These are phyloP conservation scores for Apium graveolens DNA, from an alignment of 129 eudicot species.

Conservation along the genomic window DNA sequence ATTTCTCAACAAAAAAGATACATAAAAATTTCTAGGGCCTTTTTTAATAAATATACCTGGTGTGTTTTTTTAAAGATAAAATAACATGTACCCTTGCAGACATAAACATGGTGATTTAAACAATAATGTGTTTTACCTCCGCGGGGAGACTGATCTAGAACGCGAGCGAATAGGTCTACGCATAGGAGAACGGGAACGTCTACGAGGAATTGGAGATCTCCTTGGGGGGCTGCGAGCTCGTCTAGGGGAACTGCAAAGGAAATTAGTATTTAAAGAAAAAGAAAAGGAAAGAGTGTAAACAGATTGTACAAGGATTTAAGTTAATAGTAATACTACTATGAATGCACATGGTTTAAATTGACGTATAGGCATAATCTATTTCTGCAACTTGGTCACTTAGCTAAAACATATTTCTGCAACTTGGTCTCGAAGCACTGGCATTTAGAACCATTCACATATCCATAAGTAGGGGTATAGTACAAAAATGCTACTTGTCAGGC, in stretches of 20 bases:
- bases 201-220: constrained; percentile 77
- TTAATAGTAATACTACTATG: background rate
- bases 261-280: background rate
- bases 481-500: background rate
- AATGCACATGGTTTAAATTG: background rate
- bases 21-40: background rate
- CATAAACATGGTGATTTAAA: background rate
- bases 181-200: constrained; percentile 83
- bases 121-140: constrained; percentile 43
- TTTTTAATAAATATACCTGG: too few species aligned
- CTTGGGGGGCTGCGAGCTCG: constrained; percentile 84
- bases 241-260: constrained; percentile 36
- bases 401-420: background rate
- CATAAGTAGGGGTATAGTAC: background rate
- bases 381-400: background rate
- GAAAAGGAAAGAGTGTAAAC: background rate
- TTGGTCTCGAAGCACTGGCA: background rate
- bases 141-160: constrained; percentile 73
- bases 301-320: background rate
- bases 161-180: constrained; percentile 69
- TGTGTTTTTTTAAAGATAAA: background rate
- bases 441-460: background rate
- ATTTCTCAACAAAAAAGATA: background rate
- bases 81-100: background rate
- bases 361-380: background rate